Base-by-base conservation (phyloP, 257 asterid species). In the Ocimum tenuiflorum region DNA sequence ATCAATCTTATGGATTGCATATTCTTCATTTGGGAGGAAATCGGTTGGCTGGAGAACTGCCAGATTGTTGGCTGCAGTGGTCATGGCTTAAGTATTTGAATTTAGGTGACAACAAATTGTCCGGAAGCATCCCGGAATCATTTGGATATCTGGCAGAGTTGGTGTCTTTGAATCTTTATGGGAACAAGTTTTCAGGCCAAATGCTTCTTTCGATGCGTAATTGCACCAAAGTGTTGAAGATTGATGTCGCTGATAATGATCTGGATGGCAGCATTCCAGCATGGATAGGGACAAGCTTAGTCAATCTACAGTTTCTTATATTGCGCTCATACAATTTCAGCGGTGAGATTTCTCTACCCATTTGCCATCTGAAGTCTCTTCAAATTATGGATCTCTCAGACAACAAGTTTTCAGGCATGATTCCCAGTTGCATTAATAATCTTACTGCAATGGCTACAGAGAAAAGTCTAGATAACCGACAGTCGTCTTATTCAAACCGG, bases 71-170 rank as follows among this genome's bases (percentile, higher is more conserved):
- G 70, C 67, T 64, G 67, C 71, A 24, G 10, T 75, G 79, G 77
- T 47, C 68, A 0, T 4, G n/a, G 0, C 17, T 74, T 5, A 0
- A 0, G 2, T 36, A 20, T 6, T 24, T 81, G 27, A 68, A 72
- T 39, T 1, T 81, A 15, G 72, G 60, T 48, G 60, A 69, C 20
- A 81, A 81, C 53, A 55, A 64, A 14, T n/a, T 81, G 7, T 64
- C 65, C 1, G 86, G 83, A 42, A 65, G 22, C 6, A 71, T 81
- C 19, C 81, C 86, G 15, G 45, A 51, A 14, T 77, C 86, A 51
- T 23, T 75, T 6, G 77, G 81, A 1, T 33, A 56, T 68, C 63
- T 79, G 9, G 11, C 23, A 1, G 2, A 46, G 0, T 18, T 75
- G 50, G 0, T 7, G 54, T 75, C 75, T 63, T 64, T 72, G 55